Evolutionary conservation across 768 basidiomycete genomes (phyloP), one percentile per base, ranked within the genome.

Genomic region (Trametes coccinea): DNA sequence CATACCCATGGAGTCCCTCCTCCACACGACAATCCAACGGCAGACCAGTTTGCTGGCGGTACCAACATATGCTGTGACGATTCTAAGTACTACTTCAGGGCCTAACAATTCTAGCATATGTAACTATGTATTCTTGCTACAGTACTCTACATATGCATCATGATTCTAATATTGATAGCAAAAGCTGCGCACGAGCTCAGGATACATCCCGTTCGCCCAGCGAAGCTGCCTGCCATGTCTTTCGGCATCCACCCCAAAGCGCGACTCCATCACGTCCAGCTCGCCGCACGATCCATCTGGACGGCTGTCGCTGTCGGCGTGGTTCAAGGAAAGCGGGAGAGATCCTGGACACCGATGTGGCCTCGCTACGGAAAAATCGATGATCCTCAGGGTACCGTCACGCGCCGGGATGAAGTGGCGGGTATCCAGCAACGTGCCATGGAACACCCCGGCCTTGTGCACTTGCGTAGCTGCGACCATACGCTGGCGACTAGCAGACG

Each of bases 361-460:
- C n/a, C 64, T 62, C 5, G 75, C 76, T 1, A 50, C 46, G 0
- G 72, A 67, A 59, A 80, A 80, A 55, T 77, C 76, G 60, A 79
- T 62, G 57, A 80, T 74, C 40, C 76, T 74, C 31, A 77, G 56
- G 31, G 60, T 53, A 37, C 71, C 70, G 27, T 68, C 66, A 11
- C 43, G 50, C 30, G 57, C 30, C 3, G 45, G 31, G 5, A 68
- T 70, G 65, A 67, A 72, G 40, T 69, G 61, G n/a, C 69, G 64
- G 6, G 66, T 44, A n/a, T 65, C 59, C 2, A 63, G 22, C 2
- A 80, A 62, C 45, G 75, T 63, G 1, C 75, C 73, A 56, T 80
- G 79, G 1, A 66, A 50, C 5, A 81, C 56, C 0, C 79, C 77
- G 0, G 71, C 76, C 46, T 69, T 43, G 59, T 81, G 79, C 13